Base-by-base conservation (phyloP, 2,329 filamentous ascomycete genomes). In the Pseudophaeomoniella oleicola region DNA sequence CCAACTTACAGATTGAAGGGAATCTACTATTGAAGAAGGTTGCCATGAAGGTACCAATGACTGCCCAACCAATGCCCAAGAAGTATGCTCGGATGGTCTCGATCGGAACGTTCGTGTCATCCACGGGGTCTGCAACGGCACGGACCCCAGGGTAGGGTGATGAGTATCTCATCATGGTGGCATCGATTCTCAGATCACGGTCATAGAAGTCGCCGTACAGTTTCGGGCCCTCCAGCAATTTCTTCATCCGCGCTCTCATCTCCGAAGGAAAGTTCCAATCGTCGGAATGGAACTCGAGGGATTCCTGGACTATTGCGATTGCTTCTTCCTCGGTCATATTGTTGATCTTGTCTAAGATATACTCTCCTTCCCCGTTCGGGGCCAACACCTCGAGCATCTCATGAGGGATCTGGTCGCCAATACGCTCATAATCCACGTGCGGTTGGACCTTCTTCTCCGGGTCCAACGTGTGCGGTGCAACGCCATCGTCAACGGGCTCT, bases 1-100 rank as follows among this genome's bases (percentile, higher is more conserved):
- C 48, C 47, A 38, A 75, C 66, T 37, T 75, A 57, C 65, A 72
- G 69, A 48, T 74, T 74, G 44, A 74, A 53, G 63, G 63, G 39
- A 64, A 63, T 13, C 61, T 55, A 27, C 65, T 52, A 3, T 55
- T 57, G 50, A 66, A 66, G 46, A 65, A 65, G 36, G 63, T 60
- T 40, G 64, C 64, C 33, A 66, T 59, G 3, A 58, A 62, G 4
- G 63, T 58, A 4, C 62, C 62, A n/a, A 67, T 37, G 9, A 64
- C 58, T 3, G 62, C 61, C 34, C 64, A 64, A 18, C 64, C 34
- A 22, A 66, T 51, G 1, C 63, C 63, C 1, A 66, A 49, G 3
- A 62, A 36, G 63, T 63, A 67, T 39, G 58, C 63, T 19, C 50
- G 50, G 16, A 53, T 34, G 3, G 50, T 52, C 30, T 47, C 50